phyloP scores from a whole-genome alignment of 495 filamentous ascomycete species.

The Annulohypoxylon bovei region DNA sequence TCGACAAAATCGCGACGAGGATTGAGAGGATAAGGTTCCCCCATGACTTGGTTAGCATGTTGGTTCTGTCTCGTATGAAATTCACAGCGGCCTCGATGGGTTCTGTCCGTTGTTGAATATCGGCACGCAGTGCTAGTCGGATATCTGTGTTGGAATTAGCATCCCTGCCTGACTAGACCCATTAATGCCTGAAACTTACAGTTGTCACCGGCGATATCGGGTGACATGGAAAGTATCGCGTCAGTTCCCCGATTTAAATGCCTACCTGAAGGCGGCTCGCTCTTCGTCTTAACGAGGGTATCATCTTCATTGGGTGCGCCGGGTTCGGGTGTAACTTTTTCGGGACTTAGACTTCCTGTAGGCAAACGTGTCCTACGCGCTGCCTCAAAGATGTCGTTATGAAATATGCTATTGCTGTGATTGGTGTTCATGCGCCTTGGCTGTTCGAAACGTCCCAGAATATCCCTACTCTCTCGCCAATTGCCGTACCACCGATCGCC shows the following conservation, averaged over 20 bases:
- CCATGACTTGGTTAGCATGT: slow-evolving; percentile 70
- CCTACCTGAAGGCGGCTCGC: slow-evolving; percentile 17
- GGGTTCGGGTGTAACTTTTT: slow-evolving; percentile 61
- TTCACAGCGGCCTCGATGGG: slow-evolving; percentile 79
- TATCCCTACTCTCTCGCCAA: slow-evolving; percentile 57
- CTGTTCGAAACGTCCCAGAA: slow-evolving; percentile 44
- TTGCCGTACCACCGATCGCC: slow-evolving; percentile 65
- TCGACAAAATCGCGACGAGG: slow-evolving; percentile 65
- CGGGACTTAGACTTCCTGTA: slow-evolving; percentile 60
- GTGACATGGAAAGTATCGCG: slow-evolving; percentile 44
- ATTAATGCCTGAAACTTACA: slow-evolving; percentile 43
- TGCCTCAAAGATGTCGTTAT: slow-evolving; percentile 55
- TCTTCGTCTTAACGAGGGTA: slow-evolving; percentile 49
- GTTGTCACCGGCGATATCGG: slow-evolving; percentile 45
- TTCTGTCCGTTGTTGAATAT: slow-evolving; percentile 87
- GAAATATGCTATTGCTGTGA: slow-evolving; percentile 38
- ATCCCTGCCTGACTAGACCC: slow-evolving; percentile 5
- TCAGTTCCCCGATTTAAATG: slow-evolving; percentile 24
- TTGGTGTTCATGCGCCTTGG: slow-evolving; percentile 48
- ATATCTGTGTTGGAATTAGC: slow-evolving; percentile 68
- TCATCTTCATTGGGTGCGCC: slow-evolving; percentile 48
- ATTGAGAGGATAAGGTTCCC: slow-evolving; percentile 66
- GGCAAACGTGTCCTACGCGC: slow-evolving; percentile 63
- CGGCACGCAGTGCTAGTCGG: slow-evolving; percentile 83
- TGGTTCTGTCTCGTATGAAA: slow-evolving; percentile 67